These are phyloP conservation scores for Bipolaris cookei DNA, from an alignment of 2,329 filamentous ascomycete species.

Conservation along the genomic window DNA sequence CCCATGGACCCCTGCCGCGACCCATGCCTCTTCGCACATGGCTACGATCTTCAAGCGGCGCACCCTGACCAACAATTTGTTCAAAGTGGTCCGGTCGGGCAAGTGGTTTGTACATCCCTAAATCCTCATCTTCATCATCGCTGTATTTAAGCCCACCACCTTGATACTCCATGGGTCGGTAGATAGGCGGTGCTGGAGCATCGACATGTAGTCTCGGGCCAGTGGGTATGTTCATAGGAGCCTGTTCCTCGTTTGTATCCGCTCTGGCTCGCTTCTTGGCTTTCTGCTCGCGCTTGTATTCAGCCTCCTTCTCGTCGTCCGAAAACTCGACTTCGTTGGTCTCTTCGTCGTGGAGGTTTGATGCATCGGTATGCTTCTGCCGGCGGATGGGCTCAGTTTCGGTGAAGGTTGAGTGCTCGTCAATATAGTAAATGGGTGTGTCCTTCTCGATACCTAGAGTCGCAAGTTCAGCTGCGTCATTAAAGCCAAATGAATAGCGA, in stretches of 20 bases:
- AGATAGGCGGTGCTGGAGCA: slow-evolving; percentile 22
- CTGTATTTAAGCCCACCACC: slow-evolving; percentile 52
- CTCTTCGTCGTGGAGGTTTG: slow-evolving; percentile 94
- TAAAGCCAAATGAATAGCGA: slow-evolving; percentile 82
- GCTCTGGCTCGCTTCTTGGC: slow-evolving; percentile 61
- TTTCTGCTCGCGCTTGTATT: slow-evolving; percentile 67
- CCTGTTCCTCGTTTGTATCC: slow-evolving; percentile 34
- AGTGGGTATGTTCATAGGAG: slow-evolving; percentile 29
- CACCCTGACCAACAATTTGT: slow-evolving; percentile 52
- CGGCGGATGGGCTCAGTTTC: slow-evolving; percentile 82
- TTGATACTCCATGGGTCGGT: slow-evolving; percentile 38
- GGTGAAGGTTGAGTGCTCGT: slow-evolving; percentile 78
- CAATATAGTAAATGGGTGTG: slow-evolving; percentile 78
- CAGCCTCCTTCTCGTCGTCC: slow-evolving; percentile 91
- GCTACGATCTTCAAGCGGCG: slow-evolving; percentile 47
- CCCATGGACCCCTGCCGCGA: slow-evolving; percentile 42
- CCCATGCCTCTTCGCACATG: slow-evolving; percentile 46
- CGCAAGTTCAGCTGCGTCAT: slow-evolving; percentile 69
- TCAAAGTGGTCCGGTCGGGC: slow-evolving; percentile 56
- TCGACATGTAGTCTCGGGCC: slow-evolving; percentile 29
- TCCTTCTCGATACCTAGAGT: slow-evolving; percentile 72
- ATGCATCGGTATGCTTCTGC: slow-evolving; percentile 89
- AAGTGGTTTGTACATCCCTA: slow-evolving; percentile 57
- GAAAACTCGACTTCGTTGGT: slow-evolving; percentile 93
- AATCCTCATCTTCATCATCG: slow-evolving; percentile 53